Conservation (phyloP, 306 rosid genomes). For the Sechiopsis laciniata region DNA sequence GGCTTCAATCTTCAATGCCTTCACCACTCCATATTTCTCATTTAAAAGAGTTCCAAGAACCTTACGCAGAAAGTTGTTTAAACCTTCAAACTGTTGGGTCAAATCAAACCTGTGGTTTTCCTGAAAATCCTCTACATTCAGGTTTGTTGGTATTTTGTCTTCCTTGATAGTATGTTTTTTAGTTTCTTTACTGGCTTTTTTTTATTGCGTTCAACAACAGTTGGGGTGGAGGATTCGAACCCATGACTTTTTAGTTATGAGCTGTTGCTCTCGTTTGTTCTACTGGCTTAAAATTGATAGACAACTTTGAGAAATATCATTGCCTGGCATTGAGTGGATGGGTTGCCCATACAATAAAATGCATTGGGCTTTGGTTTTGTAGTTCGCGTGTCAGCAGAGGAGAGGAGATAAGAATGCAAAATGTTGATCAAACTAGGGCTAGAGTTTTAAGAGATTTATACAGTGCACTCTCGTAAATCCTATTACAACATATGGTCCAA, state of each 20-base stretch:
- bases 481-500: no score
- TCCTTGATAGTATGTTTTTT: slow-evolving; percentile 22
- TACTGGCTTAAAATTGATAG: neutral
- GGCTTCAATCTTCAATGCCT: slow-evolving; percentile 62
- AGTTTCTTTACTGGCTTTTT: neutral
- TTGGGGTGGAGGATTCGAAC: no score
- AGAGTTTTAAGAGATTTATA: no score
- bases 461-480: no score
- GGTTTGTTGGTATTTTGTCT: slow-evolving; percentile 39
- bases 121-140: slow-evolving; percentile 38
- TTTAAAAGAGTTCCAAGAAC: slow-evolving; percentile 65
- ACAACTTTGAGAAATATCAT: slow-evolving; percentile 14
- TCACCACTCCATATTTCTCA: slow-evolving; percentile 77
- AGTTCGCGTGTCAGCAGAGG: neutral
- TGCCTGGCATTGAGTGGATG: neutral
- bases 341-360: neutral
- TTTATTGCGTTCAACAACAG: no score
- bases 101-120: slow-evolving; percentile 31
- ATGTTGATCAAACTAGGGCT: no score
- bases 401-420: no score
- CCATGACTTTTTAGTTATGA: no score
- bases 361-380: neutral
- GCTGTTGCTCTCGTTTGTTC: no score
- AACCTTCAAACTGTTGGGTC: slow-evolving; percentile 37
- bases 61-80: slow-evolving; percentile 38